These are phyloP conservation scores for Histomonas meleagridis DNA, from an alignment of 208 protist genomes.

Conservation along the genomic window DNA sequence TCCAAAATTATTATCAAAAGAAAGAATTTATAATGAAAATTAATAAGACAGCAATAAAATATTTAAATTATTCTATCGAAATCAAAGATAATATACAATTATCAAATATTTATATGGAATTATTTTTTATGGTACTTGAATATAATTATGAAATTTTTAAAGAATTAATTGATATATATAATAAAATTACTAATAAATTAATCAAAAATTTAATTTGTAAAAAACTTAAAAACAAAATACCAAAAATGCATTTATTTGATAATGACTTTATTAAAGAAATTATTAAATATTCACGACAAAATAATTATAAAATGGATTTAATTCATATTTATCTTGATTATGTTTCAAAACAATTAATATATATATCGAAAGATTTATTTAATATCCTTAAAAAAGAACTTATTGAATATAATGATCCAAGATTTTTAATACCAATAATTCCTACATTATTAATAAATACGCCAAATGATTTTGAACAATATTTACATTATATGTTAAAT, in stretches of 20 bases:
- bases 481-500: background rate
- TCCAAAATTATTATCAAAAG: background rate
- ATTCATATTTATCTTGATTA: background rate
- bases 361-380: background rate
- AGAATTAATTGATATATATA: background rate
- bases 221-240: background rate
- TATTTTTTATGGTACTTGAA: background rate
- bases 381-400: background rate
- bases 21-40: background rate
- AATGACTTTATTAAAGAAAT: background rate
- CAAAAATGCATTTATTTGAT: background rate
- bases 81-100: background rate
- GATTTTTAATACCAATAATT: constrained; percentile 26
- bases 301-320: background rate
- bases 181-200: background rate
- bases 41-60: background rate
- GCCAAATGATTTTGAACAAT: background rate
- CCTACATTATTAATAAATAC: background rate
- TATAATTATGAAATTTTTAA: background rate
- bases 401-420: background rate
- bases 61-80: background rate
- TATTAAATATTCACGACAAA: background rate
- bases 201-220: background rate
- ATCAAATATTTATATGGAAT: background rate
- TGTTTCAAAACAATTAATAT: background rate